Evolutionary conservation across 371 early-diverging fungal genomes (phyloP).

Genomic region (Blakeslea trispora): DNA sequence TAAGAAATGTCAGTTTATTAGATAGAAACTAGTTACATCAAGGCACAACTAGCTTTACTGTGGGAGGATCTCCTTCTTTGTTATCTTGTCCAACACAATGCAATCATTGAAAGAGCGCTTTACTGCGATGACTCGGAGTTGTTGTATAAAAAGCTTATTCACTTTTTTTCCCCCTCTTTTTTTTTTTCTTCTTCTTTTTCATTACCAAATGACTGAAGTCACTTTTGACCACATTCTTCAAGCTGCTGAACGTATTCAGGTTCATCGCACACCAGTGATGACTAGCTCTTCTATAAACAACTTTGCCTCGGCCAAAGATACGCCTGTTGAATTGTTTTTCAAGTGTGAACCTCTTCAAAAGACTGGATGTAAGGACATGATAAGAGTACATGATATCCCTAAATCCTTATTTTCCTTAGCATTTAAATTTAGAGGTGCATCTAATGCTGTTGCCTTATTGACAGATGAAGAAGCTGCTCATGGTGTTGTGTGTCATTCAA

Average conservation of each 20-base stretch:
- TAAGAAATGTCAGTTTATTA: too few species aligned
- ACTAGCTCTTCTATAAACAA: conserved; percentile 39
- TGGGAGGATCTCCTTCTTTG: too few species aligned
- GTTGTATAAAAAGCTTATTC: background rate
- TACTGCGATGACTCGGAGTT: too few species aligned
- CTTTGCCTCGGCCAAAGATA: conserved; percentile 24
- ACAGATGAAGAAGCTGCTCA: conserved; percentile 31
- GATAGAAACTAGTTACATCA: too few species aligned
- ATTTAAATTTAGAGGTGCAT: conserved; percentile 64
- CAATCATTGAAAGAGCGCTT: too few species aligned
- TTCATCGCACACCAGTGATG: conserved; percentile 53
- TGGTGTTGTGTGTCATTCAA: conserved; percentile 51
- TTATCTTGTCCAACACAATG: too few species aligned
- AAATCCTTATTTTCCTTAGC: too few species aligned
- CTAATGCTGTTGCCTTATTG: conserved; percentile 44
- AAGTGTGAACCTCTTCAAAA: conserved; percentile 63
- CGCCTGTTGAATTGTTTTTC: conserved; percentile 46
- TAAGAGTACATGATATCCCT: too few species aligned
- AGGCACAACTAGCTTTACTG: too few species aligned
- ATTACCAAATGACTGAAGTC: conserved; percentile 16
- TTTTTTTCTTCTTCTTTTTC: background rate
- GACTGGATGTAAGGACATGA: conserved; percentile 48
- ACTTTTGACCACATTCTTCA: conserved; percentile 39
- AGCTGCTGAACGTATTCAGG: conserved; percentile 50
- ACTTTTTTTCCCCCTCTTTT: background rate